Evolutionary conservation across 2,329 filamentous ascomycete genomes (phyloP).

Genomic region (Arthrobotrys pseudoclavata): DNA sequence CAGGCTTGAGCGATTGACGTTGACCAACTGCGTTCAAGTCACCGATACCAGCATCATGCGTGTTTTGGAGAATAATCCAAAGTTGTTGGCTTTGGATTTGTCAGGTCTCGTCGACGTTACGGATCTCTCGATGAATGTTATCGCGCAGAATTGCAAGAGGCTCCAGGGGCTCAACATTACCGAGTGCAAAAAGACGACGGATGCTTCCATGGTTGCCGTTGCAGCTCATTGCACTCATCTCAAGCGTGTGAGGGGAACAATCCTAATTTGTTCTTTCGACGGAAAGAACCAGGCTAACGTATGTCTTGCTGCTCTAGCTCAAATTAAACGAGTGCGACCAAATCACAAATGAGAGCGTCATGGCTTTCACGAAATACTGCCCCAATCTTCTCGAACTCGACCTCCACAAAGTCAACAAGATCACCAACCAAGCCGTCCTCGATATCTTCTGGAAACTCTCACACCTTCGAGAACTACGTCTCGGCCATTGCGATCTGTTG

Average conservation of each 20-base stretch:
- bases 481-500: constrained; percentile 86
- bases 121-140: constrained; percentile 80
- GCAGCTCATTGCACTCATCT: constrained; percentile 86
- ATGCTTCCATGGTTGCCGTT: constrained; percentile 84
- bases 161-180: constrained; percentile 95
- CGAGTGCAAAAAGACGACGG: constrained; percentile 84
- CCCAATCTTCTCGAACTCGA: constrained; percentile 97
- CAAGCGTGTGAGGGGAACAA: constrained; percentile 66
- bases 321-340: constrained; percentile 95
- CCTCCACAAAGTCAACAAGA: constrained; percentile 83
- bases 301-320: constrained; percentile 70
- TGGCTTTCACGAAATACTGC: constrained; percentile 88
- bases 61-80: constrained; percentile 82
- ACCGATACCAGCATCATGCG: constrained; percentile 86
- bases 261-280: background rate
- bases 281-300: background rate
- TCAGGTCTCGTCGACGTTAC: constrained; percentile 85
- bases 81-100: constrained; percentile 89
- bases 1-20: constrained; percentile 88
- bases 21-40: constrained; percentile 88
- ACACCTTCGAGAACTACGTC: constrained; percentile 88
- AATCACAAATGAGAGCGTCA: constrained; percentile 83
- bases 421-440: constrained; percentile 87
- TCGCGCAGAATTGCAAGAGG: constrained; percentile 84
- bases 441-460: constrained; percentile 82